Percentiles rank a stretch among this genome's conserved stretches.
Conservation (phyloP, 1,284 basidiomycete genomes). For the Limonomyces culmigenus region DNA sequence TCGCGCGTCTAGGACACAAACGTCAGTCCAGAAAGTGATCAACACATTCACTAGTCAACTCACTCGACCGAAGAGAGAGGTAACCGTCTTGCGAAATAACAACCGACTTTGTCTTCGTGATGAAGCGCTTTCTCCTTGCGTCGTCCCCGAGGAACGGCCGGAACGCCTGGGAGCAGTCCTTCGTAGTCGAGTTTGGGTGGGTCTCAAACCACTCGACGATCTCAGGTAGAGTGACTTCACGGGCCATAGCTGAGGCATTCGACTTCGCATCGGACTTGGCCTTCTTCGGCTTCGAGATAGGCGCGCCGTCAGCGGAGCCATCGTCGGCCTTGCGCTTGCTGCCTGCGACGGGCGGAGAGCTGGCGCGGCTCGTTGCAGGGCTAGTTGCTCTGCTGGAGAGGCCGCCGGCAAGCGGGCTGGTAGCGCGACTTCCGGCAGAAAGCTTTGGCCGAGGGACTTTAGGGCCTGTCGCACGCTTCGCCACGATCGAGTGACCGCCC, state of each 20-base stretch:
- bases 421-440: background rate
- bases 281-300: slow-evolving; percentile 43
- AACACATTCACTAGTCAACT: background rate
- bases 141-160: slow-evolving; percentile 45
- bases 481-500: slow-evolving; percentile 60
- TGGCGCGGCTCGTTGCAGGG: slow-evolving; percentile 21
- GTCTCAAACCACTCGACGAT: slow-evolving; percentile 58
- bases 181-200: slow-evolving; percentile 44
- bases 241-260: slow-evolving; percentile 22
- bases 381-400: background rate
- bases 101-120: slow-evolving; percentile 25
- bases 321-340: slow-evolving; percentile 62
- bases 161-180: slow-evolving; percentile 66
- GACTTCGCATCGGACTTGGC: slow-evolving; percentile 34
- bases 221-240: slow-evolving; percentile 41
- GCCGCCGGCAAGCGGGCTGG: background rate
- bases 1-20: background rate
- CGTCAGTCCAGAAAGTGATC: background rate
- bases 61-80: background rate
- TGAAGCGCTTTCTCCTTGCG: slow-evolving; percentile 48
- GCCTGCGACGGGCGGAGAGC: slow-evolving; percentile 30
- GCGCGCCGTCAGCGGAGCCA: slow-evolving; percentile 9
- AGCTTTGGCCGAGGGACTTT: slow-evolving; percentile 1
- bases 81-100: background rate
- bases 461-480: slow-evolving; percentile 29